Evolutionary conservation across 768 basidiomycete genomes (phyloP).

Genomic region (Termitomyces sp.): DNA sequence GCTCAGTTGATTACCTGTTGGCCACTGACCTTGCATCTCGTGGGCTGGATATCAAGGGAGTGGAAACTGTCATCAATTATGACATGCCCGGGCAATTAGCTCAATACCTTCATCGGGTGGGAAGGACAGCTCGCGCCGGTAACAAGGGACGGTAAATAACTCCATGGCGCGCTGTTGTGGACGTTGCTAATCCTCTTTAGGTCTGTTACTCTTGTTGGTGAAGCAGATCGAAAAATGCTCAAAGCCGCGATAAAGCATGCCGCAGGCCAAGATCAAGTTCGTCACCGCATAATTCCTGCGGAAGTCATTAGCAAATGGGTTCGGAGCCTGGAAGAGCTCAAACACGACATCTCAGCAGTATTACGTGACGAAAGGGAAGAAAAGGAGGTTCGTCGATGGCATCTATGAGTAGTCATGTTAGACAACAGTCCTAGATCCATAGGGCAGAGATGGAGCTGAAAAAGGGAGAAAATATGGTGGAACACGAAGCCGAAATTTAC

Average conservation of each 20-base stretch:
- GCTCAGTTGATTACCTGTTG: slow-evolving; percentile 85
- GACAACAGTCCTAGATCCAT: slow-evolving; percentile 48
- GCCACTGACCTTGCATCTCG: slow-evolving; percentile 95
- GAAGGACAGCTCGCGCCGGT: slow-evolving; percentile 94
- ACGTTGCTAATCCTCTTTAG: slow-evolving; percentile 29
- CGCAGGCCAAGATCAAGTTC: slow-evolving; percentile 68
- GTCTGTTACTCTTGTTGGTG: slow-evolving; percentile 92
- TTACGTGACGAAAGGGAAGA: slow-evolving; percentile 93
- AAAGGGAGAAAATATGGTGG: slow-evolving; percentile 93
- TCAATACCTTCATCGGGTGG: slow-evolving; percentile 95
- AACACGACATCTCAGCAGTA: slow-evolving; percentile 72
- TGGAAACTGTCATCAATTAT: slow-evolving; percentile 97
- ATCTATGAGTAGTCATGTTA: slow-evolving; percentile 1
- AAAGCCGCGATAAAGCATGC: slow-evolving; percentile 93
- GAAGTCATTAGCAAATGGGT: slow-evolving; percentile 71
- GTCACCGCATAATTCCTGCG: slow-evolving; percentile 80
- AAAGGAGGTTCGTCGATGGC: slow-evolving; percentile 54
- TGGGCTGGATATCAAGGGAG: slow-evolving; percentile 95
- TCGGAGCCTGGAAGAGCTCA: slow-evolving; percentile 62
- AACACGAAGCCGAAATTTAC: slow-evolving; percentile 89
- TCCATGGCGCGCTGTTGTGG: background rate
- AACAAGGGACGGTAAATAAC: slow-evolving; percentile 75
- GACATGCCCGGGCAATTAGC: slow-evolving; percentile 94
- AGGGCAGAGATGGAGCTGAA: slow-evolving; percentile 93
- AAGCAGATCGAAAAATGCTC: slow-evolving; percentile 93